Evolutionary conservation across 495 filamentous ascomycete species (phyloP), one percentile per base, ranked within the genome.

Genomic region (Penicillium steckii): DNA sequence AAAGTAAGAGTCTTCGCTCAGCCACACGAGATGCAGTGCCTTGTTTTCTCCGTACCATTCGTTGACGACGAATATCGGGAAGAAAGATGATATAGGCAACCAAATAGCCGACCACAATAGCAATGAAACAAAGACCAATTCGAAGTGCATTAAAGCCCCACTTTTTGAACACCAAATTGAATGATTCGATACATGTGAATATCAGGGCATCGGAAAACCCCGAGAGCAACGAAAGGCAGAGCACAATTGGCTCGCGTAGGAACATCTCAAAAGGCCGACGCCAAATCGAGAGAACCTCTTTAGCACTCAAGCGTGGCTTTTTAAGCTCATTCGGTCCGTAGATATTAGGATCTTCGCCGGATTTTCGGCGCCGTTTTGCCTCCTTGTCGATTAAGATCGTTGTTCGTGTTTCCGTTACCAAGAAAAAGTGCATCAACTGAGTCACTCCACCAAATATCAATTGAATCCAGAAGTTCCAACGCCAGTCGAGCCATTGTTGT

Each of bases 381-480:
- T 86, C 83, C 5, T 73, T 68, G 55, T 88, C 84, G 49, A 90
- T 70, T 58, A 88, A 71, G 44, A 89, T 80, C 10, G 80, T 86
- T 3, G 80, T 78, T 27, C 87, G 72, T 0, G 86, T 90, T 60
- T 91, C 87, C 0, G 82, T 81, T 9, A 89, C 80, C 27, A 29
- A 12, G 4, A 81, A 66, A 37, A 85, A 71, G 53, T 91, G 87
- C 18, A 86, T 59, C 1, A 85, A 10, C 56, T 90, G 83, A 42
- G 86, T 82, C 42, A 76, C 71, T 0, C 76, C 84, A 24, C 89
- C 88, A 26, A 92, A 80, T 43, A 91, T 87, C 30, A 92, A 77
- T 65, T 91, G 86, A 53, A 91, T 82, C 88, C 86, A 91, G 59
- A 90, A 87, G 44, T 76, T 82, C 90, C 90, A 94, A 25, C 74